Percentiles rank a stretch among this genome's conserved stretches.
Evolutionary conservation across 768 basidiomycete genomes (phyloP).

Genomic region (Lentinula aciculospora): DNA sequence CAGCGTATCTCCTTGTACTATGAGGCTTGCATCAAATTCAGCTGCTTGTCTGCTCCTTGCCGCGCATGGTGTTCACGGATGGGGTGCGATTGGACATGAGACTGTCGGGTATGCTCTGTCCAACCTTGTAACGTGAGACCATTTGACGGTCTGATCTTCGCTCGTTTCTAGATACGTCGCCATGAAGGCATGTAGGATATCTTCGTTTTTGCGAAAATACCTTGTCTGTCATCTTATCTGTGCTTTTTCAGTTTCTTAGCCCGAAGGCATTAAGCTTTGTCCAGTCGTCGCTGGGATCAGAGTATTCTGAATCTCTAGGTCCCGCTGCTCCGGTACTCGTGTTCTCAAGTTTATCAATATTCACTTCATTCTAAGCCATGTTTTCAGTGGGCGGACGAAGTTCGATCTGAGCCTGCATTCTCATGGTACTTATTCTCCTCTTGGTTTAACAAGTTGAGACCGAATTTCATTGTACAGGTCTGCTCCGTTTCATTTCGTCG

Average conservation of each 20-base stretch:
- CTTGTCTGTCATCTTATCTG: too few species aligned
- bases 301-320: constrained; percentile 39
- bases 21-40: background rate
- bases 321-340: constrained; percentile 41
- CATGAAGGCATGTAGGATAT: constrained; percentile 27
- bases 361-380: too few species aligned
- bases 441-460: constrained; percentile 15
- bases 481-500: constrained; percentile 40
- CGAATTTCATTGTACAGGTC: constrained; percentile 23
- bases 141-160: background rate
- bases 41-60: constrained; percentile 2
- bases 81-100: constrained; percentile 40
- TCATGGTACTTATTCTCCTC: constrained; percentile 13
- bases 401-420: constrained; percentile 32
- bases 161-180: constrained; percentile 27
- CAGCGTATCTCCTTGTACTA: too few species aligned
- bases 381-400: constrained; percentile 45
- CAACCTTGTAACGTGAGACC: background rate
- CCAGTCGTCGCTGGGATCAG: constrained; percentile 35
- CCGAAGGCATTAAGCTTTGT: constrained; percentile 44
- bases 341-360: background rate
- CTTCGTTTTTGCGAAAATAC: background rate
- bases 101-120: constrained; percentile 30
- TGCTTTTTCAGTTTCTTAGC: constrained; percentile 34
- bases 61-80: constrained; percentile 16